Base-by-base conservation (phyloP, 164 flowering plant genomes). In the Pachysandra terminalis region DNA sequence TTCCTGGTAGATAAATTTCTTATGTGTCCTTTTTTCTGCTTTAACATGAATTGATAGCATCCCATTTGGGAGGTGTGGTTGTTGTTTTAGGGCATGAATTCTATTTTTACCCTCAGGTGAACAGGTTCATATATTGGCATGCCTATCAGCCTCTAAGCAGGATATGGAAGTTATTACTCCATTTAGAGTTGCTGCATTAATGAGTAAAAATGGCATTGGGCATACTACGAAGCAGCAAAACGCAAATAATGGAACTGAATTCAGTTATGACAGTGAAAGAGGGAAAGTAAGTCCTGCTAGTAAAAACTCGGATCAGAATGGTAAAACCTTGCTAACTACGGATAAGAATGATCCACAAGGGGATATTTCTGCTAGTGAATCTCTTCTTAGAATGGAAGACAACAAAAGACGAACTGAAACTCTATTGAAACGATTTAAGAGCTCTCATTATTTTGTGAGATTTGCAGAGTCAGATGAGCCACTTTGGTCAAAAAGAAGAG, bases 381-480 rank as follows among this genome's bases (percentile, higher is more conserved):
- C 93, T 66, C 84, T n/a, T n/a, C n/a, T 96, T 28, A 83, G 90
- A 75, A 83, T 84, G 86, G 97, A 91, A 77, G 89, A 86, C 70
- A 85, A 85, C 59, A 88, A 76, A 80, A 84, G 87, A 68, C 89
- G 80, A 77, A 88, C 90, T 27, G 91, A 88, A 69, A 56, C 71
- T 51, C 67, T 93, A 56, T 65, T 96, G 76, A 83, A 78, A 61
- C 84, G 78, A 72, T 90, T 96, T 70, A 80, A 81, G 73, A 84
- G 82, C 68, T 92, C 99, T 51, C 96, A 96, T 75, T 96, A 88
- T 75, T 93, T 96, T 80, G 91, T 88, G 40, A 85, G 96, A 60
- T 82, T 96, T 74, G 85, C 93, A 1, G 95, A 86, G 68, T 85
- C 92, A 62, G 80, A 80, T 68, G 96, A 88, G 70, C 81, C 81